phyloP scores from a whole-genome alignment of 129 eudicot species.

The Gnaphalium uliginosum region DNA sequence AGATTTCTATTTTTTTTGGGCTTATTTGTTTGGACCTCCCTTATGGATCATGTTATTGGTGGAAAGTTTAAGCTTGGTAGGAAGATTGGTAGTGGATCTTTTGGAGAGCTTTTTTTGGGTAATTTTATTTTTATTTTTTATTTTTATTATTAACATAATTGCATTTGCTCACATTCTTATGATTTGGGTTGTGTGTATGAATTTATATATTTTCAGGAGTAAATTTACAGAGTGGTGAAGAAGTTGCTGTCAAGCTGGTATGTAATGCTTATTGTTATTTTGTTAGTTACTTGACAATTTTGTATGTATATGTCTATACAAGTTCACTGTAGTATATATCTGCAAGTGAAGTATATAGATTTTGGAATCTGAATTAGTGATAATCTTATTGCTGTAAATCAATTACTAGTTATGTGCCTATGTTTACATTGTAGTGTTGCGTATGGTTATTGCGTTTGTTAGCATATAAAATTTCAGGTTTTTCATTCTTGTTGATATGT shows the following conservation, averaged over 20 bases:
- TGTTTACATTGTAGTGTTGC: conserved; percentile 8
- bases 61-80: conserved; percentile 92
- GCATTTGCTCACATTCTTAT: not conserved
- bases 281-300: not conserved
- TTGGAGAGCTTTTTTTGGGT: conserved; percentile 94
- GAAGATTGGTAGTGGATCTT: conserved; percentile 92
- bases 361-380: not conserved
- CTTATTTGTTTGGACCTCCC: conserved; percentile 13
- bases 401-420: not conserved
- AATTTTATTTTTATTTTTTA: not conserved
- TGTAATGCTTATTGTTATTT: conserved; percentile 15
- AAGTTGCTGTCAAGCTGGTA: conserved; percentile 95
- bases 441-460: not conserved
- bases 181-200: not conserved
- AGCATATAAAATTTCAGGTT: not conserved
- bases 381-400: not conserved
- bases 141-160: not conserved
- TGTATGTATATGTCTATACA: too few species aligned
- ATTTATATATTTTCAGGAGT: conserved; percentile 46
- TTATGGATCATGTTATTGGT: conserved; percentile 85
- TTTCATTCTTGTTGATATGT: not conserved
- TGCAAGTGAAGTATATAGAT: not conserved
- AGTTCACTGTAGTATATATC: not conserved
- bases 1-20: not conserved
- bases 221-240: conserved; percentile 81